Percentiles rank a stretch among this genome's conserved stretches.
These are phyloP conservation scores for Phytophthora pseudosyringae DNA, from an alignment of 352 stramenopile species.

Conservation along the genomic window DNA sequence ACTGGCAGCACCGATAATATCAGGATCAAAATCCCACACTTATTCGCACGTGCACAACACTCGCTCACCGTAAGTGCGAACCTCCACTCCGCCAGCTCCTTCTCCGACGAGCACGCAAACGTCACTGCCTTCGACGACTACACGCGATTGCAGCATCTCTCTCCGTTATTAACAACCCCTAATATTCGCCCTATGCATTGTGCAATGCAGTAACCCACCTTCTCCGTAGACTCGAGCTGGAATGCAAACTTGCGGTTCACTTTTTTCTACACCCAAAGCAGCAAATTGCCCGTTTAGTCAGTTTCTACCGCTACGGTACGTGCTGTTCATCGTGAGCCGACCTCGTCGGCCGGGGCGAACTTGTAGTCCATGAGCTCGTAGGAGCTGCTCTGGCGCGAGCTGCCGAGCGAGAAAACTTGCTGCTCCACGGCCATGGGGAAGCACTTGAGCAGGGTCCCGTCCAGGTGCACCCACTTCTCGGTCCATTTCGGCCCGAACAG, in stretches of 20 bases:
- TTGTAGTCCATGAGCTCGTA: slow-evolving; percentile 59
- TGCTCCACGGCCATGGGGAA: slow-evolving; percentile 74
- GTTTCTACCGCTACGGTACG: not conserved
- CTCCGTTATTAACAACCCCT: too few relatives aligned
- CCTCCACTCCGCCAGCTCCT: slow-evolving; percentile 68
- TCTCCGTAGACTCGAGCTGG: slow-evolving; percentile 58
- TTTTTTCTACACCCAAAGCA: slow-evolving; percentile 50
- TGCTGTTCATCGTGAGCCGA: slow-evolving; percentile 10
- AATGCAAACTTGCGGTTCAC: slow-evolving; percentile 70
- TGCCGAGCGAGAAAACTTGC: slow-evolving; percentile 62
- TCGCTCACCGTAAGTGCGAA: slow-evolving; percentile 52
- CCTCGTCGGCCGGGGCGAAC: slow-evolving; percentile 53
- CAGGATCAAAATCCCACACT: not conserved
- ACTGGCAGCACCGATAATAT: slow-evolving; percentile 6
- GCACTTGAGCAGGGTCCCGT: slow-evolving; percentile 74
- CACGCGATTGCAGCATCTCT: not conserved
- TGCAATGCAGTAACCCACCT: slow-evolving; percentile 31
- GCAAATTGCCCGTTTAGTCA: not conserved
- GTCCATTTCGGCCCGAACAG: slow-evolving; percentile 80
- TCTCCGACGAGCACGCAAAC: slow-evolving; percentile 68
- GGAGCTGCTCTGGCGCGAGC: slow-evolving; percentile 50
- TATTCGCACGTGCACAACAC: not conserved
- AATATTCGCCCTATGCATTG: not conserved
- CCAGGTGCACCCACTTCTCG: slow-evolving; percentile 83
- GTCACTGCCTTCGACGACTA: slow-evolving; percentile 54